These are phyloP conservation scores for Dactylellina drechsleri DNA, from an alignment of 2,329 filamentous ascomycete species.

Conservation along the genomic window DNA sequence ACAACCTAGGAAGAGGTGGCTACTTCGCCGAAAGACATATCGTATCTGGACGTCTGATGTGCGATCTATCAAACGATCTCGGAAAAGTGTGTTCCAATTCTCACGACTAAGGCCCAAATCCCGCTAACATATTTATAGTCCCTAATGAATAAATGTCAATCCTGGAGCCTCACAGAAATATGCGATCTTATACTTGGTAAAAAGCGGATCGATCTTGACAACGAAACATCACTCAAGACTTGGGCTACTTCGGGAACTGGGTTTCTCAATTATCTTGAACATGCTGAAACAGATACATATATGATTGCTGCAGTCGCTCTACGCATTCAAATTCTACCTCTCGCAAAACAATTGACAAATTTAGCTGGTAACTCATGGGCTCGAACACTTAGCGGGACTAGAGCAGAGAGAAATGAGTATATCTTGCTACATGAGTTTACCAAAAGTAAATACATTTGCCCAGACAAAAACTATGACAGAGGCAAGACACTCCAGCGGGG, in stretches of 20 bases:
- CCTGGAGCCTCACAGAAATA: conserved; percentile 98
- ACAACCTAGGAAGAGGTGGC: conserved; percentile 84
- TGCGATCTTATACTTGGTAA: conserved; percentile 86
- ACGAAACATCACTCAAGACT: conserved; percentile 83
- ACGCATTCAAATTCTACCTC: conserved; percentile 86
- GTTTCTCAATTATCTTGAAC: conserved; percentile 89
- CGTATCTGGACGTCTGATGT: conserved; percentile 86
- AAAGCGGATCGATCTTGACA: conserved; percentile 83
- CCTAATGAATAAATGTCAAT: conserved; percentile 95
- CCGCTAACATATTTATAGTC: conserved; percentile 66
- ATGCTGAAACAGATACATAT: conserved; percentile 94
- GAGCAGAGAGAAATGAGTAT: conserved; percentile 98
- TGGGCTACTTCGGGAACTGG: conserved; percentile 87
- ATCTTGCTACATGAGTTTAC: conserved; percentile 98
- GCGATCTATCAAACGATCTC: conserved; percentile 93
- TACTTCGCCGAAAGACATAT: conserved; percentile 94
- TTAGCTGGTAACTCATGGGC: conserved; percentile 98
- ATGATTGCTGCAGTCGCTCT: conserved; percentile 92
- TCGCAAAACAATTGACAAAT: conserved; percentile 95
- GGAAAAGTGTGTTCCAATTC: conserved; percentile 71
- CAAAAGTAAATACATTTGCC: conserved; percentile 96
- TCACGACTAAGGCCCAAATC: conserved; percentile 40
- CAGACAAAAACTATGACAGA: conserved; percentile 88
- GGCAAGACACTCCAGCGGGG: conserved; percentile 65
- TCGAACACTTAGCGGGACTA: conserved; percentile 90